Conservation (phyloP, 2,329 filamentous ascomycete species). For the Calonectria pteridis region DNA sequence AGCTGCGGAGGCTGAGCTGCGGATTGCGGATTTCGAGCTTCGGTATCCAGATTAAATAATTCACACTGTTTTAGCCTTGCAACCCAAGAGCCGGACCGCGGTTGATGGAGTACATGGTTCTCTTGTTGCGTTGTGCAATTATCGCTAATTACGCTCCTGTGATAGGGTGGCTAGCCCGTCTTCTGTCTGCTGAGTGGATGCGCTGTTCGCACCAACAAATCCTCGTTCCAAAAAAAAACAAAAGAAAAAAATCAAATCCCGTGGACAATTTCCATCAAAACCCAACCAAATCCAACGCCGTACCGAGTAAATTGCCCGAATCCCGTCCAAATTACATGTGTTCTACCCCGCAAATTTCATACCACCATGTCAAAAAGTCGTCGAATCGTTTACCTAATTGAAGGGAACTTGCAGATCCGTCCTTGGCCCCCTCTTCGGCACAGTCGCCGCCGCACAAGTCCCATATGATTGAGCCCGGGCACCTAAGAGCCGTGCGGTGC, state of each 20-base stretch:
- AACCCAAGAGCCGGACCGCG: neutral
- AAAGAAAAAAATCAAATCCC: slow-evolving; percentile 27
- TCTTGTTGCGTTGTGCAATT: slow-evolving; percentile 32
- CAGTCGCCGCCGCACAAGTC: neutral
- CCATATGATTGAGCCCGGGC: neutral
- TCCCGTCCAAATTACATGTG: slow-evolving; percentile 20
- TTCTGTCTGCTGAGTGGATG: slow-evolving; percentile 9
- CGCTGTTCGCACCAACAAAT: slow-evolving; percentile 10
- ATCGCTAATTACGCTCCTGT: slow-evolving; percentile 44
- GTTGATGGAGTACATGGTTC: slow-evolving; percentile 15
- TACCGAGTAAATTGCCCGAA: slow-evolving; percentile 22
- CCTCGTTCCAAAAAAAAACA: slow-evolving; percentile 16
- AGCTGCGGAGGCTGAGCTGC: neutral
- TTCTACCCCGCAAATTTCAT: slow-evolving; percentile 26
- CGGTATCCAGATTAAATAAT: neutral
- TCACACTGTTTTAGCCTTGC: neutral
- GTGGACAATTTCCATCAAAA: slow-evolving; percentile 38
- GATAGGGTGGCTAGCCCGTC: slow-evolving; percentile 32
- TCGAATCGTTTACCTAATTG: neutral
- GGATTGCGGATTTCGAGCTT: neutral
- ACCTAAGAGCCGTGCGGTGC: neutral
- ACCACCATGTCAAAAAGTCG: slow-evolving; percentile 2
- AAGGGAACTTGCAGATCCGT: slow-evolving; percentile 11
- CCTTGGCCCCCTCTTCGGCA: slow-evolving; percentile 3
- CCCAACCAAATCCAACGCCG: slow-evolving; percentile 36